Base-by-base conservation (phyloP, 345 rosid species). In the Lumnitzera littorea region DNA sequence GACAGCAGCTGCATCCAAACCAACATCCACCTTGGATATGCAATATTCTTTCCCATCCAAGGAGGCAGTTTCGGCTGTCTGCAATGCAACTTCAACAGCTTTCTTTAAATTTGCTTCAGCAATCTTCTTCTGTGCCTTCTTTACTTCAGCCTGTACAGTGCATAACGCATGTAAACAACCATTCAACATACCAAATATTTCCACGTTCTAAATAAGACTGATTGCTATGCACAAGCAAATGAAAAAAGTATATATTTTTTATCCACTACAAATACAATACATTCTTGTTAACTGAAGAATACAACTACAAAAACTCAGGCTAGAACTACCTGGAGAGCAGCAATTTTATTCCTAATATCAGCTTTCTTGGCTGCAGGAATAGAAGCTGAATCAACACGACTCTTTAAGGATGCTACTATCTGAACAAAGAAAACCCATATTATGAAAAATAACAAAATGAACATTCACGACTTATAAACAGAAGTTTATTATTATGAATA, bases 351-450 rank as follows among this genome's bases (percentile, higher is more conserved):
- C 83, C 86, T 83, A 57, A 95, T 78, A 56, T 84, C 89, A 65
- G 95, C 92, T 67, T 95, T 95, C 80, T 74, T 84, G 61, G 88
- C 86, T 15, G 96, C 96, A 16, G 97, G 96, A 59, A 88, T 91
- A 55, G 76, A 51, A 58, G 95, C 88, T 1, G 82, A 62, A 54
- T 95, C 97, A 70, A 88, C 95, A 50, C 62, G 74, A 61, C 82
- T 79, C 82, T 90, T 91, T 63, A 91, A 62, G 63, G 88, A 85
- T 15, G 95, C 82, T 62, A 94, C 95, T 86, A 79, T 86, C 92
- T 88, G 79, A 55, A 46, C 68, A 47, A 46, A 13, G 43, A 46
- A 64, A 65, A 70, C 23, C 52, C 24, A 62, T 10, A 14, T 55
- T 56, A 36, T 15, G 41, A 12, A 50, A 55, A 36, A 27, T 27